A percentile compares a stretch with the other conserved stretches of the same genome.
Conservation (phyloP, 805 yeast genomes). For the Starmerella gropengiesseri region DNA sequence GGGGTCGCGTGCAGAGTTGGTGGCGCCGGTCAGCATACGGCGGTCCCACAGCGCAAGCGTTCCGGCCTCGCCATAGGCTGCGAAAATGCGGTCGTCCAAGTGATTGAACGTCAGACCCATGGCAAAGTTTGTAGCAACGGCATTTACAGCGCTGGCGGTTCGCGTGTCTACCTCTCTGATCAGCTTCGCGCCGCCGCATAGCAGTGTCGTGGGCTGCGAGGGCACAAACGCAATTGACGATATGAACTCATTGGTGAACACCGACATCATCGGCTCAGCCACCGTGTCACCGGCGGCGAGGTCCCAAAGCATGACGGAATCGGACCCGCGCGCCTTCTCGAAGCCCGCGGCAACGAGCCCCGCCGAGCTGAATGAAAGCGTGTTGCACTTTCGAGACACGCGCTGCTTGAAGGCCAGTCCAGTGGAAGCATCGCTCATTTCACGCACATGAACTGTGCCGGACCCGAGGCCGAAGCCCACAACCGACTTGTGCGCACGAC, state of each 20-base stretch:
- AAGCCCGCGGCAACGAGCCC: conserved; percentile 67
- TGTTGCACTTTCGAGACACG: conserved; percentile 63
- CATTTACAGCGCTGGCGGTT: conserved; percentile 35
- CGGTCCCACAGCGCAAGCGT: conserved; percentile 55
- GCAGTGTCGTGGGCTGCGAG: conserved; percentile 40
- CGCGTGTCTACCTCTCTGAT: conserved; percentile 59
- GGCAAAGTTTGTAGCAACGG: conserved; percentile 61
- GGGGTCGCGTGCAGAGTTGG: conserved; percentile 19
- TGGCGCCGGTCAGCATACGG: conserved; percentile 23
- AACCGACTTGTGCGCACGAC: conserved; percentile 27
- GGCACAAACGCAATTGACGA: conserved; percentile 58
- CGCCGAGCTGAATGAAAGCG: conserved; percentile 54
- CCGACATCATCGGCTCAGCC: conserved; percentile 32
- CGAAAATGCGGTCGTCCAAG: conserved; percentile 52
- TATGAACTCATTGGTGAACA: conserved; percentile 63
- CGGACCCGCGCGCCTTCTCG: conserved; percentile 67
- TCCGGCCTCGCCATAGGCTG: conserved; percentile 75
- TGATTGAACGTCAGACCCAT: conserved; percentile 61
- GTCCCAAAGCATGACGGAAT: conserved; percentile 72
- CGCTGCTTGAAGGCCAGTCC: conserved; percentile 34
- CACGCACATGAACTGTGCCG: conserved; percentile 13
- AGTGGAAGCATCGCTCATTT: conserved; percentile 23
- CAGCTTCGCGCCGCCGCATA: conserved; percentile 68
- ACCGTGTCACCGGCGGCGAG: conserved; percentile 29
- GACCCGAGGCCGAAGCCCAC: conserved; percentile 48